Base-by-base conservation (phyloP, 208 protist genomes). In the Phytomonas serpens region DNA sequence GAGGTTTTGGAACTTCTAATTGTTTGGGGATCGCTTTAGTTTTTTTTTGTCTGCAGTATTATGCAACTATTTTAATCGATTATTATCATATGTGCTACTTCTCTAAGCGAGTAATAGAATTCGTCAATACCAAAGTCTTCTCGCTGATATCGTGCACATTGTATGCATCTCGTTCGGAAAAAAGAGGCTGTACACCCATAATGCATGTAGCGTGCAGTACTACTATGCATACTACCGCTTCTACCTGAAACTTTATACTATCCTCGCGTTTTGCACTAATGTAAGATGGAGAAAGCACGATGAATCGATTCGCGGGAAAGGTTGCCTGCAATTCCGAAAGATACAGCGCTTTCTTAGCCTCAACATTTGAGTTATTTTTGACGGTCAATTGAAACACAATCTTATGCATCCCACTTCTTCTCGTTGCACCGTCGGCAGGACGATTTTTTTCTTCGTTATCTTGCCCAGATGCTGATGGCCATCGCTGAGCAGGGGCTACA, bases 281-380 rank as follows among this genome's bases (percentile, higher is more conserved):
- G 38, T 74, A 77, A 32, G 75, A 67, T 6, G 72, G 76, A 13
- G 78, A 71, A 1, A 93, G 76, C 1, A 95, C 74, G 36, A 92
- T 86, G 69, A 95, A 95, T 16, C 87, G 87, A 67, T 93, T 95
- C 31, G 73, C 77, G 6, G 90, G 90, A 47, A 95, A 82, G n/a
- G 77, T 65, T 6, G 76, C 61, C 32, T 84, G 72, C 63, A 95
- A 71, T 19, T 70, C 80, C 0, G 84, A 74, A 3, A 77, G 72
- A 29, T 90, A 64, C 19, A 77, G 75, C 9, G 75, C 38, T 72
- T 91, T 88, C 34, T 90, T 84, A 33, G 73, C 71, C 66, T 91
- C 83, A 61, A 94, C 86, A 75, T 81, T 86, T 4, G 86, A 90
- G 81, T 94, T 94, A 77, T 94, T 94, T 73, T 91, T 92, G 13